Evolutionary conservation across 352 stramenopile species (phyloP), one percentile per base, ranked within the genome.

Genomic region (Phytophthora multivora): DNA sequence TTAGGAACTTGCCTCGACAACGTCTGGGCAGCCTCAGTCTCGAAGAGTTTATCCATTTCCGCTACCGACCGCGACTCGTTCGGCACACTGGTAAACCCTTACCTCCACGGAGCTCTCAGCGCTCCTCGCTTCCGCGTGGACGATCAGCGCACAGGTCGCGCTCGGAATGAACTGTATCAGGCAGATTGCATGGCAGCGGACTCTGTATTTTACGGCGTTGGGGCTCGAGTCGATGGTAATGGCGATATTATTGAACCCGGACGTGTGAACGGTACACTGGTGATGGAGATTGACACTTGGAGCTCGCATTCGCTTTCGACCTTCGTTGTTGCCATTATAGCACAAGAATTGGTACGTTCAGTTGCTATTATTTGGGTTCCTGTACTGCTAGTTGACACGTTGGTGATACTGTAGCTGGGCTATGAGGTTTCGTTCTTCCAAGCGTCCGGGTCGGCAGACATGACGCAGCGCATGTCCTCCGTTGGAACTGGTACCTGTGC

Each of bases 271-370:
- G 69, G 73, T 1, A 67, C 76, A 2, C 51, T 90, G n/a, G 49
- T 85, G 5, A 23, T 88, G 25, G 78, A 90, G 51, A 41, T 80
- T 16, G 59, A 75, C 16, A 60, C 41, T 3, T 88, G 75, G 74
- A 53, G 55, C 3, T 77, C 78, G 0, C 64, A 82, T n/a, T 35
- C 28, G 8, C 50, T 90, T 2, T 67, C 74, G 4, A 64, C 74
- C 2, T 56, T 79, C 26, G 51, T 84, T 9, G 69, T 84, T 15
- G 53, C 80, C 2, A 87, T 90, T 41, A 45, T 90, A 13, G 66
- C 68, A 0, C 63, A 77, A 25, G 77, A 87, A 60, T 25, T 85
- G 59, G 75, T 82, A 66, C 35, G 55, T 26, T 6, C 11, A 4
- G 21, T 33, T 21, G 15, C 10, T 15, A 4, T 19, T 40, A 8